Base-by-base conservation (phyloP, 2,329 filamentous ascomycete genomes). In the Emericellopsis atlantica region DNA sequence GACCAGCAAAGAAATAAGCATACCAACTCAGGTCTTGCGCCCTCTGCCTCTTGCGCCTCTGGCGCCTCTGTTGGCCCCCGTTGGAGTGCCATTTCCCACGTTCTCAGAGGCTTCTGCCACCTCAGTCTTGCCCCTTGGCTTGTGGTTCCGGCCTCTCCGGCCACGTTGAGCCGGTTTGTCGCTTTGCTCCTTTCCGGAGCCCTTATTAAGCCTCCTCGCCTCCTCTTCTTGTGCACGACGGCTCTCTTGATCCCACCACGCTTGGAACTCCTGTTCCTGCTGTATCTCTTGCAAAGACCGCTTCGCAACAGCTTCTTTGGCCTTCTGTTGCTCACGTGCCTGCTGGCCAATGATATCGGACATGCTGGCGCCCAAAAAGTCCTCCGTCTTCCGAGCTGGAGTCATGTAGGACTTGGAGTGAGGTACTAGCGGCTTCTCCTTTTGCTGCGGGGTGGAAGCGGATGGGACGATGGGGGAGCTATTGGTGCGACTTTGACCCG, bases 221-320 rank as follows among this genome's bases (percentile, higher is more conserved):
- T 78, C 77, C 48, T 81, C 76, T 48, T 81, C 76, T 47, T 81
- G 80, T 32, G 82, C 75, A 23, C 84, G 71, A 44, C 72, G 72
- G 51, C 81, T 87, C 59, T 95, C 89, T 46, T 84, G 79, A 49
- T 93, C 86, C 88, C 88, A 95, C 88, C 89, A 95, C 56, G 93
- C 81, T 56, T 95, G 86, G 56, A 98, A 98, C 40, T 87, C 87
- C 55, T 98, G 92, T 60, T 98, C 92, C 48, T 92, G 79, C 57
- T 98, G 92, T 44, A 98, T 98, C 47, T 96, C 92, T 54, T 93
- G 81, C 24, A 98, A 65, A 47, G 85, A 92, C 42, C 90, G 76
- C 62, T 94, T 95, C 2, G 88, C 85, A 10, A 80, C 80, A 1
- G 88, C 86, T 55, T 95, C 89, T 40, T 78, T 81, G 45, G 93